phyloP scores from a whole-genome alignment of 139 green algal genomes.

The Axilococcus clingmanii region DNA sequence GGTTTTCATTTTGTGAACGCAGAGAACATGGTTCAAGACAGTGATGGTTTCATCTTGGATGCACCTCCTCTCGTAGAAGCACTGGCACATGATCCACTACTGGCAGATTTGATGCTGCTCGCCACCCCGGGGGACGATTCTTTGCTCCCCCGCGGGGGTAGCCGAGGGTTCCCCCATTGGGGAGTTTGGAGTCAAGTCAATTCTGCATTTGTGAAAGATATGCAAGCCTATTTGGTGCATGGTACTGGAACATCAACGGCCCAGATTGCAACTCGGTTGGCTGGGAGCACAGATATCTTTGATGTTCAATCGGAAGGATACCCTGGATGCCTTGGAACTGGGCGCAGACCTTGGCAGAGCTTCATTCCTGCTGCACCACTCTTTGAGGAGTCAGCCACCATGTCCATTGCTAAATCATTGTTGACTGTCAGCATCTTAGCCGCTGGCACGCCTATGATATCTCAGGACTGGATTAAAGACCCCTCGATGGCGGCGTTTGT shows the following conservation, averaged over 20 bases:
- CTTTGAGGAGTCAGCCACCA: neutral
- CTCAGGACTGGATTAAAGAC: conserved; percentile 27
- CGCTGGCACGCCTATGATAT: conserved; percentile 24
- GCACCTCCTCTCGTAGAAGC: conserved; percentile 56
- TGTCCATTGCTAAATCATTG: conserved; percentile 26
- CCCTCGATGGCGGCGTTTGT: conserved; percentile 28
- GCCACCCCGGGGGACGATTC: conserved; percentile 23
- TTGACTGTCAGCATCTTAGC: conserved; percentile 30
- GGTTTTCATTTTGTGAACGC: conserved; percentile 74
- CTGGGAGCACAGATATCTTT: conserved; percentile 33
- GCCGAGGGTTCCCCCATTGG: conserved; percentile 46
- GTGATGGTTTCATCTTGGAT: conserved; percentile 51
- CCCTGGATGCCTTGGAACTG: conserved; percentile 33
- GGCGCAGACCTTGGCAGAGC: conserved; percentile 37
- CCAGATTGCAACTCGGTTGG: conserved; percentile 16
- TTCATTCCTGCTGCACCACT: conserved; percentile 37
- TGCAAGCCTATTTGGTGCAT: conserved; percentile 15
- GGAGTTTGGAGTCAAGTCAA: conserved; percentile 36
- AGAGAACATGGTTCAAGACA: conserved; percentile 60
- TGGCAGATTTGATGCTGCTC: conserved; percentile 31
- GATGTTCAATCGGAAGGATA: conserved; percentile 7
- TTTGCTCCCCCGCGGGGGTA: conserved; percentile 32
- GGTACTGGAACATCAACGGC: conserved; percentile 3
- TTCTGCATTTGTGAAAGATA: conserved; percentile 16
- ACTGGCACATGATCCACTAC: conserved; percentile 38